These are phyloP conservation scores for Talaromyces piceae DNA, from an alignment of 2,329 filamentous ascomycete species.

Conservation along the genomic window DNA sequence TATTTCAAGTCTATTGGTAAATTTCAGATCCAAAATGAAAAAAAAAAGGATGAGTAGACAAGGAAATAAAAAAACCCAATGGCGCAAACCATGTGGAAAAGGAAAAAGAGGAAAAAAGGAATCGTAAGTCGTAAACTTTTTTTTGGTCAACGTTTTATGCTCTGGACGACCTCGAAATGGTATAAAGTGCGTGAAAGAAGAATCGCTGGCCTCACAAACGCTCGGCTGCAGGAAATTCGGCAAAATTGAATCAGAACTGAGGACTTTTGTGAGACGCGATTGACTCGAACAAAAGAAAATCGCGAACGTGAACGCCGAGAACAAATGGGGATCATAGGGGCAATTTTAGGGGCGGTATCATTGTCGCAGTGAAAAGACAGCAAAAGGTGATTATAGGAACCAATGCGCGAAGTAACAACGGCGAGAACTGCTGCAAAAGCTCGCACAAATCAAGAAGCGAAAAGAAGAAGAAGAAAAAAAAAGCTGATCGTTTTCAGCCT, in stretches of 20 bases:
- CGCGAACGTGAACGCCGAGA: background rate
- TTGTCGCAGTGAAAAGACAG: slow-evolving; percentile 15
- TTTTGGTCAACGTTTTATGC: slow-evolving; percentile 12
- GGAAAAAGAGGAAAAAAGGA: too few relatives aligned
- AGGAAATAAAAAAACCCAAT: slow-evolving; percentile 15
- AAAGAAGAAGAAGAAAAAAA: slow-evolving; percentile 5
- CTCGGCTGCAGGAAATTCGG: slow-evolving; percentile 4
- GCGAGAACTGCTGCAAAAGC: slow-evolving; percentile 16
- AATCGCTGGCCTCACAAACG: background rate
- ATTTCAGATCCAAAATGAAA: slow-evolving; percentile 18
- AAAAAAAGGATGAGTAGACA: slow-evolving; percentile 13
- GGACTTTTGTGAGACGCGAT: slow-evolving; percentile 9
- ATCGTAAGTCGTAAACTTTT: slow-evolving; percentile 13
- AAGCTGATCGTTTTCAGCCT: too few relatives aligned
- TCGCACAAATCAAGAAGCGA: slow-evolving; percentile 4
- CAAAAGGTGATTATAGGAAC: slow-evolving; percentile 26
- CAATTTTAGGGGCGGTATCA: slow-evolving; percentile 2
- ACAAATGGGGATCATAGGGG: slow-evolving; percentile 2
- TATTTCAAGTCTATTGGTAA: slow-evolving; percentile 26
- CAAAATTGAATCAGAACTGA: slow-evolving; percentile 8
- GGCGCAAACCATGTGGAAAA: slow-evolving; percentile 18
- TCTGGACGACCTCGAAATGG: slow-evolving; percentile 11
- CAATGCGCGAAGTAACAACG: too few relatives aligned
- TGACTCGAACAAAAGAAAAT: slow-evolving; percentile 4
- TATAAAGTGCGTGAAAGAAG: slow-evolving; percentile 2